Percentiles rank a stretch among this genome's conserved stretches.
These are phyloP conservation scores for Komagataella ulmi DNA, from an alignment of 805 yeast species.

Conservation along the genomic window DNA sequence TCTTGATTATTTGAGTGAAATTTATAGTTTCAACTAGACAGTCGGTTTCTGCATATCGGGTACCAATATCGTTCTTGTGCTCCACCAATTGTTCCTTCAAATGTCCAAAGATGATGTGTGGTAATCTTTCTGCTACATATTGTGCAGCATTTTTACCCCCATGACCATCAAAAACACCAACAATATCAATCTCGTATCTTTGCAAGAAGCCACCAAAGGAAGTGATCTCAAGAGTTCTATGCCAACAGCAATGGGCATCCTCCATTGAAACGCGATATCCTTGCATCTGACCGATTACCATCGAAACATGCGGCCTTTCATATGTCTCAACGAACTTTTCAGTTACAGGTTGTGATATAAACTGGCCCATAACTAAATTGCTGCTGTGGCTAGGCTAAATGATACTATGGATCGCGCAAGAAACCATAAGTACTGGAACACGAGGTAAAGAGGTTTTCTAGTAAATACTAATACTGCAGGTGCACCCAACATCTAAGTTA, in stretches of 20 bases:
- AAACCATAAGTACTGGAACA: background rate
- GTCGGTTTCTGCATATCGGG: background rate
- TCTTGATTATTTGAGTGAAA: conserved; percentile 20
- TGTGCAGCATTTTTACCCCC: conserved; percentile 58
- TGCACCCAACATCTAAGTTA: background rate
- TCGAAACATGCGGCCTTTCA: conserved; percentile 6
- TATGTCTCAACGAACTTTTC: conserved; percentile 44
- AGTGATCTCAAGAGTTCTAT: background rate
- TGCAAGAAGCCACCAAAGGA: conserved; percentile 19
- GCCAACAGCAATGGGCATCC: conserved; percentile 42
- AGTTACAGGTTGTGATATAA: conserved; percentile 62
- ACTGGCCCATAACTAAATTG: conserved; percentile 44
- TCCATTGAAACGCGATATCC: conserved; percentile 68
- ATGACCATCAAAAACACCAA: conserved; percentile 76
- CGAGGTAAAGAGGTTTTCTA: background rate
- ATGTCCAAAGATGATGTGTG: conserved; percentile 18
- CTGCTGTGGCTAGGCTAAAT: background rate
- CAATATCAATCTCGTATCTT: conserved; percentile 18
- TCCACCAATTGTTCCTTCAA: conserved; percentile 8
- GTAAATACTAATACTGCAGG: background rate
- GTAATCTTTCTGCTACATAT: conserved; percentile 31
- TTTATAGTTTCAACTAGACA: conserved; percentile 10
- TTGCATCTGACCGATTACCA: conserved; percentile 55
- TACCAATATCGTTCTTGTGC: background rate
- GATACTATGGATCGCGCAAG: background rate